Base-by-base conservation (phyloP, 2,329 filamentous ascomycete genomes). In the Fusarium sp. region DNA sequence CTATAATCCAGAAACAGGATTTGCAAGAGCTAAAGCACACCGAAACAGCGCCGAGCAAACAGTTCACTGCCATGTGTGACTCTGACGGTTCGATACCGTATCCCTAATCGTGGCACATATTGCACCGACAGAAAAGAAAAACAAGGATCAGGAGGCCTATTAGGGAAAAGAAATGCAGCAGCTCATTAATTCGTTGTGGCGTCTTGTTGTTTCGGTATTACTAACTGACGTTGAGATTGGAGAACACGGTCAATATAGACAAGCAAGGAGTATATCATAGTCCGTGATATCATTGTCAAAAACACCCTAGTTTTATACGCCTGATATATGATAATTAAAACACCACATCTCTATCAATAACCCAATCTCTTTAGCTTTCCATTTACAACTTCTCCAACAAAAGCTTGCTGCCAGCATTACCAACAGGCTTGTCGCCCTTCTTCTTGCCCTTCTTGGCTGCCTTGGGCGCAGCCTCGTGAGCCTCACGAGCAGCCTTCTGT, bases 321-420 rank as follows among this genome's bases (percentile, higher is more conserved):
- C 68, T 71, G 66, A 69, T 69, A 67, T 62, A 70, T 65, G 55
- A 62, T 62, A 67, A 62, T 63, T 55, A 65, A 49, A 60, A 56
- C 64, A 51, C 48, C 44, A 29, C 57, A 55, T 60, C 62, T 64
- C 54, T 41, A 59, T 40, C 47, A 56, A 45, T 47, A 29, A 12
- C 43, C 30, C 60, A 57, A 47, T 41, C 25, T 41, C 41, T 45
- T 47, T 30, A 25, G 48, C 22, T 22, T 44, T 25, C 45, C 68
- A 20, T 58, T 52, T 77, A 82, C 68, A 91, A 76, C 80, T 87
- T 89, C 77, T 86, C 85, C 62, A 92, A 79, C 69, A 92, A 79
- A 64, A 92, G 78, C 77, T 84, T 87, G 58, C 88, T 85, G 6
- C 90, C 90, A 73, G 84, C 85, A 78, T 91, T 92, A 15, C 90